These are phyloP conservation scores for Pseudopediastrum boryanum DNA, from an alignment of 139 green algal genomes.

Conservation along the genomic window DNA sequence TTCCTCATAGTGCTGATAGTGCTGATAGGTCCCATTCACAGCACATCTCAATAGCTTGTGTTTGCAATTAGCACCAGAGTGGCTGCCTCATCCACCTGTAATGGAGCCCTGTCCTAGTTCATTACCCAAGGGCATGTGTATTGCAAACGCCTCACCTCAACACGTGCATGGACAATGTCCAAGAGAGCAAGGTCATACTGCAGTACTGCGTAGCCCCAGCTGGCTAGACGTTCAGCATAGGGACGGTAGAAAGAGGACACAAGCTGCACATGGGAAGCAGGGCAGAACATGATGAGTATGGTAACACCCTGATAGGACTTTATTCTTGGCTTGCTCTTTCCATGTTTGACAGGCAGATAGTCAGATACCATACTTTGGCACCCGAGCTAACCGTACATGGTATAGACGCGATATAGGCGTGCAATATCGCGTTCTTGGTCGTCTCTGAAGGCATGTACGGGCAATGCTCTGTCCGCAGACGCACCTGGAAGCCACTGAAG, in stretches of 20 bases:
- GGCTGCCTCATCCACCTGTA: too few species aligned
- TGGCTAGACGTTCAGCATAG: conserved; percentile 21
- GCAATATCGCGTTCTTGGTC: not conserved
- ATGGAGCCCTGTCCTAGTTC: too few species aligned
- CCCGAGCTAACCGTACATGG: too few species aligned
- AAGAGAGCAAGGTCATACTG: conserved; percentile 34
- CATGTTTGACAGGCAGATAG: not conserved
- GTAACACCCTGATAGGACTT: not conserved
- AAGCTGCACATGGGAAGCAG: too few species aligned
- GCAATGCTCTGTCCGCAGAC: not conserved
- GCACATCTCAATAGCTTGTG: too few species aligned
- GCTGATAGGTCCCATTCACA: too few species aligned
- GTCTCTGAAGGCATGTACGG: not conserved
- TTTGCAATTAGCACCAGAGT: too few species aligned
- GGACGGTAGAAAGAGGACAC: conserved; percentile 16
- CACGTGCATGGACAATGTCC: not conserved
- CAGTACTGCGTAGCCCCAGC: conserved; percentile 35
- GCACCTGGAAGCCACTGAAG: conserved; percentile 26
- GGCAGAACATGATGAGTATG: not conserved
- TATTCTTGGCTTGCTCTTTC: not conserved
- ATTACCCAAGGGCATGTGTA: too few species aligned
- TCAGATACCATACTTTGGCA: not conserved
- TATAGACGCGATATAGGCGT: not conserved
- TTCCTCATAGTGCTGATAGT: too few species aligned
- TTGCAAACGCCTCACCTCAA: conserved; percentile 26